Conservation (phyloP, 495 filamentous ascomycete genomes). For the Penicillium psychrofluorescens region DNA sequence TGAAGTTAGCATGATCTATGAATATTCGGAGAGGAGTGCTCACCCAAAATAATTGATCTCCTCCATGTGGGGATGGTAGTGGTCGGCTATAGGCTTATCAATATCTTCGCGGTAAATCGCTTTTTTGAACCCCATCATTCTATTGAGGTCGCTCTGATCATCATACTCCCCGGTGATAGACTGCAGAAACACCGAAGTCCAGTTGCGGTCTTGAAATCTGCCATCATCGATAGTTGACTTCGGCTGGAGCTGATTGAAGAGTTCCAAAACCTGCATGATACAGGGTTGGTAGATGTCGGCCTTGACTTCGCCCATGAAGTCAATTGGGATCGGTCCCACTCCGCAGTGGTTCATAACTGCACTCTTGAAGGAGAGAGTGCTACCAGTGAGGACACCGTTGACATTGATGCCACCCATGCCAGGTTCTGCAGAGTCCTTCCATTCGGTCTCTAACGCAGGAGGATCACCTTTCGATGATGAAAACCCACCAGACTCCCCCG, state of each 20-base stretch:
- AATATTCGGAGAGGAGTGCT: neutral
- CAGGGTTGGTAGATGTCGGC: conserved; percentile 35
- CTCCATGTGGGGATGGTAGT: conserved; percentile 19
- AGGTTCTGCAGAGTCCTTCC: conserved; percentile 3
- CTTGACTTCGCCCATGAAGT: conserved; percentile 30
- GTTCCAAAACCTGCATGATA: conserved; percentile 28
- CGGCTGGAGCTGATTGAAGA: conserved; percentile 29
- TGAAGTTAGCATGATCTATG: neutral
- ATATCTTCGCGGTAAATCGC: conserved; percentile 23
- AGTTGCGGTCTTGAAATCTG: conserved; percentile 12
- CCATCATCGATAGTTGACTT: neutral
- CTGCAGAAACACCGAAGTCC: conserved; percentile 33
- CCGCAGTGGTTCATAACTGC: conserved; percentile 31
- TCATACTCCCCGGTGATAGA: conserved; percentile 33
- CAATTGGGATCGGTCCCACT: conserved; percentile 28
- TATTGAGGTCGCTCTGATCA: conserved; percentile 22
- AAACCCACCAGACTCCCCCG: conserved; percentile 28
- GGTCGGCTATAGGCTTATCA: conserved; percentile 12
- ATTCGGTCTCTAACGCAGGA: neutral
- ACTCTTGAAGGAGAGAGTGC: conserved; percentile 34
- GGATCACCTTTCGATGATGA: conserved; percentile 2
- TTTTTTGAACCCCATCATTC: conserved; percentile 28
- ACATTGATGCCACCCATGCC: conserved; percentile 30
- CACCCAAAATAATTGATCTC: conserved; percentile 38
- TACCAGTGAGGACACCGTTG: conserved; percentile 24